A percentile compares a stretch with the other conserved stretches of the same genome.
These are phyloP conservation scores for Aspergillus sojae DNA, from an alignment of 2,329 filamentous ascomycete species.

Conservation along the genomic window DNA sequence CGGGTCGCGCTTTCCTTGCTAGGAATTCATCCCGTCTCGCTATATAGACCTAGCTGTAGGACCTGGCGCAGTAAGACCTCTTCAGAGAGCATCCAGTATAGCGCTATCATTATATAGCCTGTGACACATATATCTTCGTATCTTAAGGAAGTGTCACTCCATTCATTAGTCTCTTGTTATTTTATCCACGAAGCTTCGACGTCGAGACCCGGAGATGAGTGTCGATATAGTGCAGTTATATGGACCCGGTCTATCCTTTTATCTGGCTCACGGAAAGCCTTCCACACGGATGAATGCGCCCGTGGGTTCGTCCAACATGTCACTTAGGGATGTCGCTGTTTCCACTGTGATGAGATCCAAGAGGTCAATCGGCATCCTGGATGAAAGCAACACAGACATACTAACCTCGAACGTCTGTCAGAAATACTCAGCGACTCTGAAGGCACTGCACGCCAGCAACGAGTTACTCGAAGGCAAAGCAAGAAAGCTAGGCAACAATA, in stretches of 20 bases:
- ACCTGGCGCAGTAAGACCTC: not conserved
- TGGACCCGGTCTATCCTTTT: conserved; percentile 27
- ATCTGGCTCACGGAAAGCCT: conserved; percentile 15
- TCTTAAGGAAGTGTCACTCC: conserved; percentile 8
- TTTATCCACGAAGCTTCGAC: not conserved
- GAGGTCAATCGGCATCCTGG: not conserved
- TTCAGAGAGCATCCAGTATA: not conserved
- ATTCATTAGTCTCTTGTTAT: conserved; percentile 14
- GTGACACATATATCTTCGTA: conserved; percentile 16
- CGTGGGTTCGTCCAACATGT: not conserved
- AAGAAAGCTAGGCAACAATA: conserved; percentile 24
- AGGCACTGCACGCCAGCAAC: conserved; percentile 29
- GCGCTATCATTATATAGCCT: conserved; percentile 18
- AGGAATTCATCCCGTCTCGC: not conserved
- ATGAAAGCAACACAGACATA: not conserved
- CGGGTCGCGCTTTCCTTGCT: conserved; percentile 1
- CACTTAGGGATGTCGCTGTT: conserved; percentile 16
- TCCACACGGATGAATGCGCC: not conserved
- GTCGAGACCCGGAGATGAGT: conserved; percentile 15
- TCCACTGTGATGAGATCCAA: not conserved
- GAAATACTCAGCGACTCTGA: conserved; percentile 23
- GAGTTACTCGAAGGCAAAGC: conserved; percentile 29
- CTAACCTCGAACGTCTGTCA: conserved; percentile 7
- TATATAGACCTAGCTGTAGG: not conserved
- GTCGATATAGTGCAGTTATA: conserved; percentile 18